These are phyloP conservation scores for Phoma sp. DNA, from an alignment of 2,329 filamentous ascomycete species.

Conservation along the genomic window DNA sequence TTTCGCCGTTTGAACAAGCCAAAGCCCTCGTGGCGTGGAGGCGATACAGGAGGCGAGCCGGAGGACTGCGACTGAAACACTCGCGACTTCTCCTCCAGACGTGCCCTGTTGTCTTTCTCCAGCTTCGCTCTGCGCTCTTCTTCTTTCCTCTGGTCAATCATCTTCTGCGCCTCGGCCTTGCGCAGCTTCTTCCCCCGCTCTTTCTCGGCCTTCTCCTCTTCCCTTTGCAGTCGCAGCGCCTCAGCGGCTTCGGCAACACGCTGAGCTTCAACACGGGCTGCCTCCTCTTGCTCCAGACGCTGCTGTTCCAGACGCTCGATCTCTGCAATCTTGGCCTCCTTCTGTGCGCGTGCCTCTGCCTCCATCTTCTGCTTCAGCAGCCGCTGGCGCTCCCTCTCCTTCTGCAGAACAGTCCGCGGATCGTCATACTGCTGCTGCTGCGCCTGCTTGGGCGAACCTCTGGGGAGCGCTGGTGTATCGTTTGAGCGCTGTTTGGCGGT, in stretches of 20 bases:
- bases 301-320: slow-evolving; percentile 33
- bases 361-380: slow-evolving; percentile 39
- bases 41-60: slow-evolving; percentile 37
- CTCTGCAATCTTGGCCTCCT: slow-evolving; percentile 40
- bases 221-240: slow-evolving; percentile 34
- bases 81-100: slow-evolving; percentile 32
- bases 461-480: slow-evolving; percentile 24
- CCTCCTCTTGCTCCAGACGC: slow-evolving; percentile 38
- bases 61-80: slow-evolving; percentile 29
- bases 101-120: slow-evolving; percentile 35
- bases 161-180: slow-evolving; percentile 36
- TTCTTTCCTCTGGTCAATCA: slow-evolving; percentile 37
- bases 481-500: slow-evolving; percentile 31
- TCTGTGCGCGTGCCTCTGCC: slow-evolving; percentile 40
- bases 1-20: slow-evolving; percentile 44
- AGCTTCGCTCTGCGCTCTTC: slow-evolving; percentile 33
- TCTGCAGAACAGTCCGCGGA: slow-evolving; percentile 41
- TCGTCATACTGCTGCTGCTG: slow-evolving; percentile 38
- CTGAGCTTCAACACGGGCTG: slow-evolving; percentile 33
- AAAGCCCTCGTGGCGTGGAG: slow-evolving; percentile 40
- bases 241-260: slow-evolving; percentile 39
- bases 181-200: slow-evolving; percentile 42
- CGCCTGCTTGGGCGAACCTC: slow-evolving; percentile 25
- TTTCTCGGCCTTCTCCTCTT: slow-evolving; percentile 39
- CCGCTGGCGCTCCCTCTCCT: slow-evolving; percentile 40